phyloP scores from a whole-genome alignment of 345 rosid genomes.

The Hirschfeldia incana region DNA sequence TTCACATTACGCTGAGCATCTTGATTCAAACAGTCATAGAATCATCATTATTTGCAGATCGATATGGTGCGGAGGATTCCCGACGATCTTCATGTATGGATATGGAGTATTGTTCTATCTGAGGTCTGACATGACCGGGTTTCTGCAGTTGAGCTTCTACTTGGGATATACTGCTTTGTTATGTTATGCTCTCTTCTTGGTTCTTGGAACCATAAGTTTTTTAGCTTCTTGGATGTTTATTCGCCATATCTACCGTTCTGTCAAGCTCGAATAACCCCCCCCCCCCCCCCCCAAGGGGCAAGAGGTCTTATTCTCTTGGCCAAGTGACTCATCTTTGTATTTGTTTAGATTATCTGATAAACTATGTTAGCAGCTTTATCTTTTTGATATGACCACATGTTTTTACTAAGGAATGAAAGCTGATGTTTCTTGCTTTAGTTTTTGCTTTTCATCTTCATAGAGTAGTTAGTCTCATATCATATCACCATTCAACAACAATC shows the following conservation, averaged over 20 bases:
- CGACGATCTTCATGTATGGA: constrained; percentile 67
- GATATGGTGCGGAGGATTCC: constrained; percentile 60
- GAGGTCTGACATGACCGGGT: constrained; percentile 65
- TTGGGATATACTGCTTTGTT: constrained; percentile 66
- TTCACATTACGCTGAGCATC: too few relatives aligned
- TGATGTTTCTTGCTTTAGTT: background rate
- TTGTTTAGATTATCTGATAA: constrained; percentile 7
- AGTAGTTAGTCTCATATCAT: constrained; percentile 10
- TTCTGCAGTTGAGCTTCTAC: constrained; percentile 70
- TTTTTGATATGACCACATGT: constrained; percentile 6
- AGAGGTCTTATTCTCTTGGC: background rate
- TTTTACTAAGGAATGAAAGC: constrained; percentile 8
- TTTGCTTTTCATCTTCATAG: background rate
- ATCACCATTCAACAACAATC: constrained; percentile 29
- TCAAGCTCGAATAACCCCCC: constrained; percentile 44
- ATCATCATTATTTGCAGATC: constrained; percentile 53
- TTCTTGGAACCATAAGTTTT: constrained; percentile 67
- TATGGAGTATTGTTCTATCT: constrained; percentile 66
- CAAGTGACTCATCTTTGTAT: constrained; percentile 25
- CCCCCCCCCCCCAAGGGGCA: too few relatives aligned
- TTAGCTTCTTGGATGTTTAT: constrained; percentile 62
- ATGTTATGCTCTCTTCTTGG: constrained; percentile 72
- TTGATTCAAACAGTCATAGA: background rate
- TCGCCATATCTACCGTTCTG: constrained; percentile 56
- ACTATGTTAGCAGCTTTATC: background rate